phyloP scores from a whole-genome alignment of 2,329 filamentous ascomycete species.

The Albophoma yamanashiensis region DNA sequence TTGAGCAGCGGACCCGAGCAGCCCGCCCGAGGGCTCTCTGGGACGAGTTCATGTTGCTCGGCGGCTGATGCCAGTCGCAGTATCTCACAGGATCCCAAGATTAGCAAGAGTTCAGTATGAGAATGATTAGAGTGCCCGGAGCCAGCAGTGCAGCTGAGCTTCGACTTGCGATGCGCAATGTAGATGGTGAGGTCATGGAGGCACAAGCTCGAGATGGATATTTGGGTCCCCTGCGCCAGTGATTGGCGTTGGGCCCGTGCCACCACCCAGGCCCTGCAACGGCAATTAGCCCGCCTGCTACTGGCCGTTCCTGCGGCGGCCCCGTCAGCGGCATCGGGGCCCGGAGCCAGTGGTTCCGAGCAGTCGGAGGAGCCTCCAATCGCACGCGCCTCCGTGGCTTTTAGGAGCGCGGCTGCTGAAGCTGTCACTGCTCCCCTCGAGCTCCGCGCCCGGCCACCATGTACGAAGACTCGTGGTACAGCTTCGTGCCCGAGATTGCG shows the following conservation, averaged over 20 bases:
- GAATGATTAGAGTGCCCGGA: not conserved
- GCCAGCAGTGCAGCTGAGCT: not conserved
- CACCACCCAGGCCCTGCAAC: not conserved
- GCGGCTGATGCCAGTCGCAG: not conserved
- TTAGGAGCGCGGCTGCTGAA: slow-evolving; percentile 6
- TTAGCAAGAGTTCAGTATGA: not conserved
- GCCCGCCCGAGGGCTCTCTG: slow-evolving; percentile 17
- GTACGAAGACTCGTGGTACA: slow-evolving; percentile 83
- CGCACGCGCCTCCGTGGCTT: slow-evolving; percentile 17
- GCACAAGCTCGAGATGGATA: not conserved
- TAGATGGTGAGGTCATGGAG: not conserved
- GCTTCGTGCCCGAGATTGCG: slow-evolving; percentile 54
- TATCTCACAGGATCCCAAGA: not conserved
- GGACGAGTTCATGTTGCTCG: slow-evolving; percentile 18
- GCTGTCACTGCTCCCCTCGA: slow-evolving; percentile 1
- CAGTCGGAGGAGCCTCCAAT: slow-evolving; percentile 9
- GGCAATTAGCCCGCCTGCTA: not conserved
- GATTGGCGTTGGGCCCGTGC: not conserved
- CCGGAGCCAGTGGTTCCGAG: slow-evolving; percentile 18
- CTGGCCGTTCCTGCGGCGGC: not conserved
- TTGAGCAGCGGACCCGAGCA: slow-evolving; percentile 11
- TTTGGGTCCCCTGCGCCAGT: not conserved
- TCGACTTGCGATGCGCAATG: not conserved
- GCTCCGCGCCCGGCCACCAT: slow-evolving; percentile 30
- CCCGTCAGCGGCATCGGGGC: slow-evolving; percentile 11